Evolutionary conservation across 768 basidiomycete species (phyloP), one percentile per base, ranked within the genome.

Genomic region (Auricularia auricula-judae): DNA sequence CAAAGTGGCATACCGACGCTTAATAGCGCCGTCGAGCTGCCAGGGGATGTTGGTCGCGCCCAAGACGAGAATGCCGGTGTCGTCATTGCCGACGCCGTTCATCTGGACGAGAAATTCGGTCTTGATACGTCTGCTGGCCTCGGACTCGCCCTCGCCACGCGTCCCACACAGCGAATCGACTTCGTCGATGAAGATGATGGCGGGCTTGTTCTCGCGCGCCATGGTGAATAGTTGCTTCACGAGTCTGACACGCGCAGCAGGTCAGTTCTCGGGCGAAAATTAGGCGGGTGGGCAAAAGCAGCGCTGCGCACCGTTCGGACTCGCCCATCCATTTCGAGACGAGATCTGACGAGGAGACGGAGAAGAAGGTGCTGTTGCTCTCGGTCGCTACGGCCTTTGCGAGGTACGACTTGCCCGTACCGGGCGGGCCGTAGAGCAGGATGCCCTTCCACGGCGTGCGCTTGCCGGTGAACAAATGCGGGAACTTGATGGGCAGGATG

Each of bases 321-420:
- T 99, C 97, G 65, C 97, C 97, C 78, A 98, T 97, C 97, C 97
- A 99, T 74, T 98, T 99, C 75, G 93, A 95, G 64, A 98, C 97
- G 64, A 99, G 80, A 72, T 98, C 97, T 73, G 87, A 88, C 29
- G 91, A 93, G 71, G 90, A 93, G 66, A 99, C 93, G 68, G 89
- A 92, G 78, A 96, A 98, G 81, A 99, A 99, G 8, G 96, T 98
- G 75, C 94, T 94, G 78, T 98, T 98, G 63, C 97, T 94, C 76
- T 99, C 97, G 14, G 97, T 99, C 18, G 97, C 97, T 29, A 99
- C 97, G 0, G 97, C 97, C 75, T 99, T 99, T 2, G 97, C 97
- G 53, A 99, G 83, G 73, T 88, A 98, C 53, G 88, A 91, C 78
- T 99, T 99, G 14, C 97, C 97, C 10, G 97, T 98, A 2, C 97